phyloP scores from a whole-genome alignment of 805 yeast species.

The Saturnispora zaruensis region DNA sequence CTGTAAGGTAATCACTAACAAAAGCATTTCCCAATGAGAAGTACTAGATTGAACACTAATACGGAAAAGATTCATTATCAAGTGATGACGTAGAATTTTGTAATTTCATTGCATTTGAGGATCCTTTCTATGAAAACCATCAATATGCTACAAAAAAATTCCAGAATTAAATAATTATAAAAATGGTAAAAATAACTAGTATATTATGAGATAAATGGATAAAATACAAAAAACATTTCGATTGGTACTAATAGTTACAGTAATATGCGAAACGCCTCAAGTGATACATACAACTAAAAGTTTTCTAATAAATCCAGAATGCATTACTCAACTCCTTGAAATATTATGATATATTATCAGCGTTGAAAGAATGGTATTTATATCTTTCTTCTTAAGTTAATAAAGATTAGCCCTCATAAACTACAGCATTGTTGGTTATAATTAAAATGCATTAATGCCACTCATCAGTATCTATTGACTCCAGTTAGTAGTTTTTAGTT shows the following conservation, averaged over 20 bases:
- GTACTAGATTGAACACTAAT: background rate
- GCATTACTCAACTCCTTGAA: too few species aligned
- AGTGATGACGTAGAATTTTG: background rate
- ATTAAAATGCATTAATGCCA: too few species aligned
- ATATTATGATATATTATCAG: too few species aligned
- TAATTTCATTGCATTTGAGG: background rate
- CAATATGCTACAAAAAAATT: background rate
- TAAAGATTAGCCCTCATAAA: too few species aligned
- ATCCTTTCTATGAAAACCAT: background rate
- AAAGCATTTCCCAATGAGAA: background rate
- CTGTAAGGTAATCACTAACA: background rate
- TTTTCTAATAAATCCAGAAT: too few species aligned
- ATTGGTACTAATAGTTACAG: too few species aligned
- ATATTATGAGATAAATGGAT: background rate
- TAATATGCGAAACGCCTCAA: background rate
- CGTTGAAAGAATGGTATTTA: too few species aligned
- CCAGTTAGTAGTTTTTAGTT: too few species aligned
- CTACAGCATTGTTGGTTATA: too few species aligned
- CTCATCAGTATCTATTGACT: too few species aligned
- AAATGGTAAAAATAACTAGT: background rate
- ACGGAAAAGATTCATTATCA: background rate
- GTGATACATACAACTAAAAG: too few species aligned
- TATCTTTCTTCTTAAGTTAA: too few species aligned
- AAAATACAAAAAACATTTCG: background rate
- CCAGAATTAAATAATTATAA: background rate